Percentiles rank a stretch among this genome's conserved stretches.
Conservation (phyloP, 1,284 basidiomycete species). For the Cryptococcus floricola region DNA sequence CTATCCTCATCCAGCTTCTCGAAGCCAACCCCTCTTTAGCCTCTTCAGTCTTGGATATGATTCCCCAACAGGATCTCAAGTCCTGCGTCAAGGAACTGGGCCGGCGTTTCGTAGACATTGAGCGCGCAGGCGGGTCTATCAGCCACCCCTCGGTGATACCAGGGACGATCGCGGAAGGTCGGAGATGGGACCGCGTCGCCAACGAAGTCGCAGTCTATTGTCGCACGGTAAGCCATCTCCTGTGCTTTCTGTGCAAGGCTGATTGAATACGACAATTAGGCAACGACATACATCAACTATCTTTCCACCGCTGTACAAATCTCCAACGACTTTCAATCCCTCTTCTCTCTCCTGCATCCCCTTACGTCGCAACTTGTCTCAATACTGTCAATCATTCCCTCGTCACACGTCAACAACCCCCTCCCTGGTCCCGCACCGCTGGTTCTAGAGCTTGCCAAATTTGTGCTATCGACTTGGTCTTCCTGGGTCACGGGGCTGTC, state of each 20-base stretch:
- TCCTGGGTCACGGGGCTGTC: slow-evolving; percentile 31
- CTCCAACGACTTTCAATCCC: slow-evolving; percentile 22
- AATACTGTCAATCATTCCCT: slow-evolving; percentile 32
- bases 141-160: background rate
- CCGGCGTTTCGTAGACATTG: slow-evolving; percentile 20
- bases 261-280: slow-evolving; percentile 14
- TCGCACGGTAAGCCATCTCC: slow-evolving; percentile 27
- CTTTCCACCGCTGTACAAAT: slow-evolving; percentile 17
- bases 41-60: slow-evolving; percentile 25
- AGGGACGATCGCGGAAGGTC: background rate
- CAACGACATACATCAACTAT: slow-evolving; percentile 40
- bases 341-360: slow-evolving; percentile 33
- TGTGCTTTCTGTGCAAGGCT: background rate
- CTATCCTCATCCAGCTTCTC: slow-evolving; percentile 38
- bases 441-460: slow-evolving; percentile 33
- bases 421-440: slow-evolving; percentile 1
- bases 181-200: slow-evolving; percentile 33
- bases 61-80: slow-evolving; percentile 35
- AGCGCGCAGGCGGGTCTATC: slow-evolving; percentile 4
- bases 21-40: slow-evolving; percentile 31
- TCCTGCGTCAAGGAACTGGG: slow-evolving; percentile 37
- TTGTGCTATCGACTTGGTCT: slow-evolving; percentile 31
- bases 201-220: slow-evolving; percentile 26
- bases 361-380: slow-evolving; percentile 27
- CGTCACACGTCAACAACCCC: slow-evolving; percentile 1